Base-by-base conservation (phyloP, 164 flowering plant species). In the Liquidambar formosana region DNA sequence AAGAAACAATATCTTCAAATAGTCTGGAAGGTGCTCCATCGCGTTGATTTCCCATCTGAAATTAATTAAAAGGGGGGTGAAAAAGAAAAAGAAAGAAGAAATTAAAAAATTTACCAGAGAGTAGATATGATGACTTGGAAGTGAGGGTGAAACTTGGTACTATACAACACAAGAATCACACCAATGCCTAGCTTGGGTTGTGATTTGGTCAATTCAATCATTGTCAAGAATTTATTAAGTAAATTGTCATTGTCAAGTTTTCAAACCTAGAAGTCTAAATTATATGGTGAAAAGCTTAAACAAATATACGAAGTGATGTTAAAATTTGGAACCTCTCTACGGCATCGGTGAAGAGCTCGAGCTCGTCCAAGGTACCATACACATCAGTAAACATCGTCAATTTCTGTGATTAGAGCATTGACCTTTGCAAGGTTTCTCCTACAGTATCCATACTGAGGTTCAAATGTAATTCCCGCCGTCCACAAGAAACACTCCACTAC, bases 371-470 rank as follows among this genome's bases (percentile, higher is more conserved):
- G 0, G 84, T 73, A 11, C 81, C 82, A 73, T 80, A 82, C 0
- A 78, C 73, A 63, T 84, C 85, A 54, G n/a, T 76, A 84, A 18
- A 79, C 68, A 61, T 84, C 88, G 44, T 84, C 88, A 11, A 77
- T 46, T 4, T 46, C 14, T 1, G 82, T 76, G 1, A 77, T 16
- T 9, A 82, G 5, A 10, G 62, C 38, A 23, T 1, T 41, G 3
- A 73, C 0, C 52, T 69, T 75, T 0, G 84, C 44, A 0, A 15
- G 1, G 48, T 58, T 28, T 43, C 22, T 66, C 19, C 85, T 68
- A 13, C 23, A 23, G 19, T 63, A 21, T 65, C 46, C 64, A 44
- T 52, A 61, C 4, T 70, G 75, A 46, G 88, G 85, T 38, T 84
- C 80, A 28, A 45, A 78, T 21, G 18, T 8, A 5, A 27, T 8